Percentiles rank a stretch among this genome's conserved stretches.
Evolutionary conservation across 768 basidiomycete genomes (phyloP).

Genomic region (Ramaria sp.): DNA sequence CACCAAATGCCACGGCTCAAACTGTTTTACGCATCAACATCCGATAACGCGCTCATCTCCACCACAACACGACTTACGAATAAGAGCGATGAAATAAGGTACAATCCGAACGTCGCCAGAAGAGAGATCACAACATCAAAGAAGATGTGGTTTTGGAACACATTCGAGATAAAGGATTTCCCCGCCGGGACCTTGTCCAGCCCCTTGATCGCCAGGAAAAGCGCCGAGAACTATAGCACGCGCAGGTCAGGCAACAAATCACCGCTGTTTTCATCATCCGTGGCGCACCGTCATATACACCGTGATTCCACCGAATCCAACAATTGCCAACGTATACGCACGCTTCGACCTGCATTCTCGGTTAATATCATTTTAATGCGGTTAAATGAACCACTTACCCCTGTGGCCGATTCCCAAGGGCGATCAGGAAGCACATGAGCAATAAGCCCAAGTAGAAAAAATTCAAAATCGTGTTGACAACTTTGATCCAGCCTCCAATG

Average conservation of each 20-base stretch:
- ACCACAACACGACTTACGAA: slow-evolving; percentile 51
- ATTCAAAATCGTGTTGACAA: slow-evolving; percentile 67
- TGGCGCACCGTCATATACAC: slow-evolving; percentile 85
- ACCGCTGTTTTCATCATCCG: neutral
- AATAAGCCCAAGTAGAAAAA: slow-evolving; percentile 86
- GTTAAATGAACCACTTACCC: slow-evolving; percentile 30
- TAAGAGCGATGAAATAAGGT: slow-evolving; percentile 69
- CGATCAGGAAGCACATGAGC: slow-evolving; percentile 77
- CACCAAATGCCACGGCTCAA: slow-evolving; percentile 98
- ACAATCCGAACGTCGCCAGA: slow-evolving; percentile 81
- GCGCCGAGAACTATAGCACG: slow-evolving; percentile 53
- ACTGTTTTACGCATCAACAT: slow-evolving; percentile 30
- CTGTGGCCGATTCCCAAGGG: slow-evolving; percentile 86
- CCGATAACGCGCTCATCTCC: neutral
- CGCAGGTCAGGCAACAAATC: neutral
- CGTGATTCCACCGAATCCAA: slow-evolving; percentile 85
- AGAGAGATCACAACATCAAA: slow-evolving; percentile 80
- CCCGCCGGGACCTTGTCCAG: slow-evolving; percentile 48
- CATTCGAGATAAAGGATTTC: slow-evolving; percentile 39
- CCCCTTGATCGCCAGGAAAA: slow-evolving; percentile 77
- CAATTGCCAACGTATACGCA: slow-evolving; percentile 74
- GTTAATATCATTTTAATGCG: neutral
- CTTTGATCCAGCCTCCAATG: slow-evolving; percentile 45
- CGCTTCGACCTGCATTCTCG: slow-evolving; percentile 40
- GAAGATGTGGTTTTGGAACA: slow-evolving; percentile 76